Base-by-base conservation (phyloP, 2,329 filamentous ascomycete genomes). In the Paraconiothyrium sp. region DNA sequence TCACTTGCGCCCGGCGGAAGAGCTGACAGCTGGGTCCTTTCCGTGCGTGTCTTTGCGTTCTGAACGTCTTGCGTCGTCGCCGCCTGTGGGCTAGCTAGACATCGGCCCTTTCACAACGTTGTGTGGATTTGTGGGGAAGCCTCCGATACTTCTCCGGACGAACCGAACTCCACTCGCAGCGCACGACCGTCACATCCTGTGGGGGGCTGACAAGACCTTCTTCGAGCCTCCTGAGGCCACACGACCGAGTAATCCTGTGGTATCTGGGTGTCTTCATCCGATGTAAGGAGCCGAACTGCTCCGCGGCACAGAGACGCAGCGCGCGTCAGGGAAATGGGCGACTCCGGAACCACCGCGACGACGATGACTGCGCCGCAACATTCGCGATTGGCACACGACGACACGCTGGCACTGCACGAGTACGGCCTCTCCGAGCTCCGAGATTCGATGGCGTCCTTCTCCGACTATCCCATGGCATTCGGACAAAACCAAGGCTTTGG, bases 341-440 rank as follows among this genome's bases (percentile, higher is more conserved):
- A 71, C 52, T 67, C 69, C 50, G 67, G 66, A 68, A 72, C 72
- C 60, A 71, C 68, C 55, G 37, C 56, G 37, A 58, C 56, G 10
- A 52, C 71, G 50, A 75, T 74, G 71, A 69, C 71, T 54, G 71
- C 72, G 58, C 63, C 70, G 54, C 72, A 68, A 54, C 70, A 71
- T 47, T 60, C 67, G 30, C 70, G 62, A 57, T 69, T 71, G 63
- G 74, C 76, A 30, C 69, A 72, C 69, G 72, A 78, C 67, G 73
- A 77, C 51, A 67, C 73, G 27, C 68, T 78, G 57, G 68, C 72
- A n/a, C 65, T 78, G 62, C 70, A 69, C 67, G 76, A 77, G 27
- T 78, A 75, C 66, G 74, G 73, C 54, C 66, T 78, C 14, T 60
- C 74, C 22, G 73, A 75, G 47, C 68, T 74, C 34, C 70, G 72